Evolutionary conservation across 2,329 filamentous ascomycete species (phyloP).

Genomic region (Cladophialophora bantiana): DNA sequence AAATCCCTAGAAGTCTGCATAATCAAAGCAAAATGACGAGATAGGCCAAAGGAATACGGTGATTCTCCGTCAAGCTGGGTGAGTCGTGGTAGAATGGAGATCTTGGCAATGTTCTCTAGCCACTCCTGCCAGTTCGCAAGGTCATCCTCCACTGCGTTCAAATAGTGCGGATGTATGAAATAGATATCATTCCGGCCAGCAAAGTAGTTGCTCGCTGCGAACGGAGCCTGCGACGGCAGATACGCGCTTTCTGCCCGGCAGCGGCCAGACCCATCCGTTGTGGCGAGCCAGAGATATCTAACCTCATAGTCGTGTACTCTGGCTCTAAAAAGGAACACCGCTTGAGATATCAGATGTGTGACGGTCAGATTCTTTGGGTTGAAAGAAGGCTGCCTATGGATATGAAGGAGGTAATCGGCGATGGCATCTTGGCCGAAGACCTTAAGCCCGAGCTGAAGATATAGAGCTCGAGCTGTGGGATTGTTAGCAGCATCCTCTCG

Average conservation of each 20-base stretch:
- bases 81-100: constrained; percentile 18
- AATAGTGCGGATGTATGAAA: constrained; percentile 18
- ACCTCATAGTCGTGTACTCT: constrained; percentile 14
- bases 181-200: constrained; percentile 1
- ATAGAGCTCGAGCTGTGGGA: constrained; percentile 15
- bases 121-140: constrained; percentile 9
- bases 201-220: constrained; percentile 19
- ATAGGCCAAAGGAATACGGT: constrained; percentile 13
- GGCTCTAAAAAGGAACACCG: constrained; percentile 14
- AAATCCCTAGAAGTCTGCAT: constrained; percentile 14
- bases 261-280: constrained; percentile 7
- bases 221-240: constrained; percentile 7
- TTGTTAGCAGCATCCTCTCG: constrained; percentile 18
- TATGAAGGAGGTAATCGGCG: constrained; percentile 5
- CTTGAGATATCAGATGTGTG: constrained; percentile 14
- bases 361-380: constrained; percentile 5
- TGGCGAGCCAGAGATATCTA: constrained; percentile 15
- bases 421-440: constrained; percentile 14
- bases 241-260: constrained; percentile 11
- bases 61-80: neutral
- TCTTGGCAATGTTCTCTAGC: constrained; percentile 11
- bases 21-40: constrained; percentile 12
- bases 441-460: constrained; percentile 16
- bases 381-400: constrained; percentile 11
- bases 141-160: constrained; percentile 8